Percentiles rank a stretch among this genome's conserved stretches.
Conservation (phyloP, 169 alveolate species). For the Plasmodium reichenowi region DNA sequence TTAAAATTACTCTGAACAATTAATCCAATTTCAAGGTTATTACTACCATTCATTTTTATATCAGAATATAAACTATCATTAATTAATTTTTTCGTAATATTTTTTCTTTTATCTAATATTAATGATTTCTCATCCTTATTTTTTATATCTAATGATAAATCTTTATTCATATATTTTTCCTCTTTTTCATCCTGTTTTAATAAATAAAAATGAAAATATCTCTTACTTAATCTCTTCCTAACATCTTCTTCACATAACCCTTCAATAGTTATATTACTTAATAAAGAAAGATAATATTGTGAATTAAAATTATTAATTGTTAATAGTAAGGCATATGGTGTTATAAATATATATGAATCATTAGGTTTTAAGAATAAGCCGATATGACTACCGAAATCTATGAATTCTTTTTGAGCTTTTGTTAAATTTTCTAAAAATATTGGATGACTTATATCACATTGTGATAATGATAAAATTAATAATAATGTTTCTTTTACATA, state of each 20-base stretch:
- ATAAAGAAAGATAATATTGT: conserved; percentile 31
- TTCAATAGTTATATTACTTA: conserved; percentile 41
- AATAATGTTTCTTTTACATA: conserved; percentile 82
- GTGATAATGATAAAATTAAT: conserved; percentile 83
- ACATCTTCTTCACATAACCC: conserved; percentile 14
- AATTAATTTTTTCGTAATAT: conserved; percentile 10
- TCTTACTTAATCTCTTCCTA: conserved; percentile 28
- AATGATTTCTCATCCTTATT: neutral
- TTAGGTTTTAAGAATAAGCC: conserved; percentile 82
- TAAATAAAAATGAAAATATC: conserved; percentile 41
- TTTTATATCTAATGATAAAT: too few relatives aligned
- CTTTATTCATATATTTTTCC: neutral
- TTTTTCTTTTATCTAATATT: neutral
- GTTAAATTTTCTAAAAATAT: conserved; percentile 79
- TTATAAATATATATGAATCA: conserved; percentile 67
- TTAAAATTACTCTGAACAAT: conserved; percentile 92
- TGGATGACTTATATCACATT: conserved; percentile 85
- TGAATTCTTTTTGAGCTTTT: conserved; percentile 84
- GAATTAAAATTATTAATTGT: conserved; percentile 57
- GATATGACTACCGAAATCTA: conserved; percentile 81
- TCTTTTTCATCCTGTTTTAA: conserved; percentile 10
- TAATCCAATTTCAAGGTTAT: conserved; percentile 85
- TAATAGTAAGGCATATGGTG: conserved; percentile 78
- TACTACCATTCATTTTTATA: conserved; percentile 49
- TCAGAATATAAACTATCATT: conserved; percentile 32